Base-by-base conservation (phyloP, 2,329 filamentous ascomycete genomes). In the Talaromyces verruculosus region DNA sequence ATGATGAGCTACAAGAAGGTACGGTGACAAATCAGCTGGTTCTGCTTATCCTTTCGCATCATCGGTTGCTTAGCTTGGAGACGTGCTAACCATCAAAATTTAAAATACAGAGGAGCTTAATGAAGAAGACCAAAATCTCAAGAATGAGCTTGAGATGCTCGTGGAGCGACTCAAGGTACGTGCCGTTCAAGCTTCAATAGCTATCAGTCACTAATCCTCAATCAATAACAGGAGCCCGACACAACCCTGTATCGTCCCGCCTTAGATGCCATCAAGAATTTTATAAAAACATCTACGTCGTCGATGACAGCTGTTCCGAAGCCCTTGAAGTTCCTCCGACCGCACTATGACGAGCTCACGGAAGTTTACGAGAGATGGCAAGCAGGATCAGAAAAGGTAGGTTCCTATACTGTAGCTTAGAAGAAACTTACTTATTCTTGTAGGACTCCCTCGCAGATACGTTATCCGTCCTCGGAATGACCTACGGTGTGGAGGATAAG, bases 291-390 rank as follows among this genome's bases (percentile, higher is more conserved):
- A 65, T 97, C 95, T 67, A 99, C 95, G 71, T 98, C 93, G 67
- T 99, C 96, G 55, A 99, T 99, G 95, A 99, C 95, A 59, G 95
- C 95, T 67, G 95, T 99, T 68, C 95, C 96, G 28, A 99, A 99
- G 82, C 95, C 95, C 39, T 86, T 99, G 74, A 99, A 99, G 81
- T 99, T 99, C 79, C 87, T 99, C 69, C 88, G 95, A 83, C 95
- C 94, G 71, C 94, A 99, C 80, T 99, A 98, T 82, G 91, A 96
- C 80, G 88, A 90, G 65, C 85, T 99, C 76, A 90, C 90, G 69
- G 91, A 91, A 78, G 84, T 93, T 33, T 97, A 97, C 83, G 93
- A 96, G 67, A 87, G 90, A 77, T 99, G 96, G 95, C 86, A 90
- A 3, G 85, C 86, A 65, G 88, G 92, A 69, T 88, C 92, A 62